Evolutionary conservation across 2,329 filamentous ascomycete species (phyloP).

Genomic region (Cadophora luteo-olivacea): DNA sequence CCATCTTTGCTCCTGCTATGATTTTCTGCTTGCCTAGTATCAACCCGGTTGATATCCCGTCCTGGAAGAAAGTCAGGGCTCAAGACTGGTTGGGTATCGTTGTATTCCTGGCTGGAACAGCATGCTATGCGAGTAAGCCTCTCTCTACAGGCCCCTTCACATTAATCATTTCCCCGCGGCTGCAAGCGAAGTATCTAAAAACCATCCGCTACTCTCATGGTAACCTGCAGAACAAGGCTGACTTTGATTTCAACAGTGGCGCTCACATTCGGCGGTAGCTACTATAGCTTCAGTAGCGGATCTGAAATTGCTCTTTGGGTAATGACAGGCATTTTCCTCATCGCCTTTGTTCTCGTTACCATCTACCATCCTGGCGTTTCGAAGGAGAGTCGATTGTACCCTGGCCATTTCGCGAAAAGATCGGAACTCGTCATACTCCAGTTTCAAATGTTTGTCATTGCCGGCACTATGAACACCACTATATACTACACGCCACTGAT

Average conservation of each 20-base stretch:
- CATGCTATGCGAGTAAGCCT: conserved; percentile 1
- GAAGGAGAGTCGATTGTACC: background rate
- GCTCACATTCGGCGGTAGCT: conserved; percentile 14
- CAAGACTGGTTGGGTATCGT: conserved; percentile 44
- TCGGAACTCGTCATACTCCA: conserved; percentile 2
- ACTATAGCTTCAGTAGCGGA: background rate
- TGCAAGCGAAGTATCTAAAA: no score
- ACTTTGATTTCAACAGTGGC: conserved; percentile 1
- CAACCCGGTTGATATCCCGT: conserved; percentile 5
- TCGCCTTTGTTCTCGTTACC: conserved; percentile 2
- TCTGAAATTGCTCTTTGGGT: conserved; percentile 43
- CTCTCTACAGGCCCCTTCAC: no score
- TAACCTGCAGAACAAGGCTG: no score
- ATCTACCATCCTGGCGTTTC: conserved; percentile 12
- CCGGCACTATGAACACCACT: conserved; percentile 47
- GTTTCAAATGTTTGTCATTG: conserved; percentile 31
- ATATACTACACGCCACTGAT: background rate
- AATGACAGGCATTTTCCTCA: conserved; percentile 48
- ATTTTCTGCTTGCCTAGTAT: conserved; percentile 14
- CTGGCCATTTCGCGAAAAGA: background rate
- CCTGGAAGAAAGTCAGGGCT: conserved; percentile 11
- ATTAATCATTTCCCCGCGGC: no score
- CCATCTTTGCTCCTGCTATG: conserved; percentile 10
- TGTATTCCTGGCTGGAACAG: background rate
- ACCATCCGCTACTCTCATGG: no score